phyloP scores from a whole-genome alignment of 306 rosid genomes.

The Carpinus fangiana region DNA sequence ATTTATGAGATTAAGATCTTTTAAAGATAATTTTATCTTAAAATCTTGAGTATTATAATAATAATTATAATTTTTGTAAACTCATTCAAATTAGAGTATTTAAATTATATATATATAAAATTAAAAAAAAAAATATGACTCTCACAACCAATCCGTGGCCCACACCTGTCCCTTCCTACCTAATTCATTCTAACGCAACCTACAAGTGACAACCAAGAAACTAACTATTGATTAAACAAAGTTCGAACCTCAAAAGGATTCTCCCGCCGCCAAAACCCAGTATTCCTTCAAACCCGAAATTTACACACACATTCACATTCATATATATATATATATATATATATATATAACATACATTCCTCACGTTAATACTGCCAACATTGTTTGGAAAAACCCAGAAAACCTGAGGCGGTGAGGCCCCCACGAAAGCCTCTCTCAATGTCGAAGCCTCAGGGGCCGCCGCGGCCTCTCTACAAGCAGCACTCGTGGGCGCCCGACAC shows the following conservation, averaged over 20 bases:
- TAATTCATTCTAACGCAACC: background rate
- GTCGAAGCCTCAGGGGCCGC: conserved; percentile 45
- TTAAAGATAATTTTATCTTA: too few relatives aligned
- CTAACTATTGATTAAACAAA: background rate
- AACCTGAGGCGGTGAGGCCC: background rate
- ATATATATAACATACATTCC: too few relatives aligned
- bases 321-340: background rate
- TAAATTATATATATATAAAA: too few relatives aligned
- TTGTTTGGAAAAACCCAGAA: background rate
- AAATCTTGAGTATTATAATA: too few relatives aligned
- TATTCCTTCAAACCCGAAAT: too few relatives aligned
- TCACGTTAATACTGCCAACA: background rate
- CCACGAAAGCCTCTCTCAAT: conserved; percentile 9
- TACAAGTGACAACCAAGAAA: background rate
- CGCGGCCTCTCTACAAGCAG: conserved; percentile 55
- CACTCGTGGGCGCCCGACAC: conserved; percentile 70
- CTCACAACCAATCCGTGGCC: too few relatives aligned
- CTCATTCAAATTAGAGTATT: too few relatives aligned
- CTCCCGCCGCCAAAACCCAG: background rate
- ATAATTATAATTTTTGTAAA: too few relatives aligned
- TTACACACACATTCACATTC: background rate
- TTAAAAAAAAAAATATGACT: too few relatives aligned
- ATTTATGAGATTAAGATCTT: too few relatives aligned
- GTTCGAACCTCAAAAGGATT: background rate
- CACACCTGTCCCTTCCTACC: background rate